Conservation (phyloP, 192 early-diverging fungal genomes). For the Mortierella antarctica region DNA sequence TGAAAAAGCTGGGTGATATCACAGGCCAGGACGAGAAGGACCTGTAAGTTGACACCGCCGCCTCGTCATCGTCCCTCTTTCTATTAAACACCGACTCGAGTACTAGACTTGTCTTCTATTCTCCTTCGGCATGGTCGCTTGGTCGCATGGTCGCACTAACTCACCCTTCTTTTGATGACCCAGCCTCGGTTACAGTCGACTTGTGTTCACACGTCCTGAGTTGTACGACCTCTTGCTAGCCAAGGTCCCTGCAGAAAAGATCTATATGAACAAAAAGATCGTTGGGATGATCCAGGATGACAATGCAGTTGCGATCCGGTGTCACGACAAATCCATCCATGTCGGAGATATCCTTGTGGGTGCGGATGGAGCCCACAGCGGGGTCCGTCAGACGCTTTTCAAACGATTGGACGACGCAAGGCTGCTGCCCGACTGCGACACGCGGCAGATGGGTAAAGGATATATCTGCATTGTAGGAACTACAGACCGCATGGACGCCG, state of each 20-base stretch:
- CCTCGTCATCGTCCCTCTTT: background rate
- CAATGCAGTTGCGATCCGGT: background rate
- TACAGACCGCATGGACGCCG: slow-evolving; percentile 2
- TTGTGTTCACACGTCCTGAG: background rate
- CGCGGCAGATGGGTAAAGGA: background rate
- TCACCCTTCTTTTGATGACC: background rate
- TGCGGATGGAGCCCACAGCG: slow-evolving; percentile 12
- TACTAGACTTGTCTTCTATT: background rate
- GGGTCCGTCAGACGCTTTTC: slow-evolving; percentile 2
- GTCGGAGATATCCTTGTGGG: slow-evolving; percentile 4
- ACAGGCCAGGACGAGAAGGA: background rate
- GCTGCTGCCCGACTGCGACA: background rate
- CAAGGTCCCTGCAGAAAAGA: slow-evolving; percentile 8
- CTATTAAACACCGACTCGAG: background rate
- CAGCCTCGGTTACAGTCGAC: background rate
- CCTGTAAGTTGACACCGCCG: background rate
- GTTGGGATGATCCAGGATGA: background rate
- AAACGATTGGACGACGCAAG: background rate
- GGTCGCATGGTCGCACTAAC: background rate
- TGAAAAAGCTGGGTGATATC: slow-evolving; percentile 7
- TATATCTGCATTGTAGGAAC: slow-evolving; percentile 14
- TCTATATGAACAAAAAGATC: slow-evolving; percentile 8
- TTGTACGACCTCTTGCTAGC: slow-evolving; percentile 3
- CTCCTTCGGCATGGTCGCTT: background rate
- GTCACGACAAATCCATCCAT: slow-evolving; percentile 3